These are phyloP conservation scores for Zymoseptoria crescenta DNA, from an alignment of 2,329 filamentous ascomycete species.

Conservation along the genomic window DNA sequence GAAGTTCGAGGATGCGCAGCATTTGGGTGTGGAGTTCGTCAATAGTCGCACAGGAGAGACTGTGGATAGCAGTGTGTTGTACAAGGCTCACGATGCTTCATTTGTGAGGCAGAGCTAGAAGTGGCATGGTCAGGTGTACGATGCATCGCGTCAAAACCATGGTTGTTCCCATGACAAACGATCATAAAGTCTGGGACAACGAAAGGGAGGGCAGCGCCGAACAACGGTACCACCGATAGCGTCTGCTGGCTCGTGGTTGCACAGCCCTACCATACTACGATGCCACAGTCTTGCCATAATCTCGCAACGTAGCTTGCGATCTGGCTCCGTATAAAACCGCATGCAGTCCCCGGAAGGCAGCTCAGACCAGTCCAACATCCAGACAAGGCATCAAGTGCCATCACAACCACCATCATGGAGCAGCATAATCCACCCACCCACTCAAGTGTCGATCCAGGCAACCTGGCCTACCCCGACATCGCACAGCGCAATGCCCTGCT, in stretches of 20 bases:
- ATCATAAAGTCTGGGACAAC: neutral
- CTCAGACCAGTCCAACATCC: too few relatives aligned
- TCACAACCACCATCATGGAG: neutral
- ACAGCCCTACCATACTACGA: too few relatives aligned
- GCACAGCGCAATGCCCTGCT: neutral
- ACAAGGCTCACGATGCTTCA: constrained; percentile 15
- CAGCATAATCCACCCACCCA: neutral
- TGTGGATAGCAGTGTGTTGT: constrained; percentile 17
- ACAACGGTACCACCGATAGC: too few relatives aligned
- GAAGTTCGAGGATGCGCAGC: constrained; percentile 38
- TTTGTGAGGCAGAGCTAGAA: constrained; percentile 12
- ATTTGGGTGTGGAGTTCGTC: constrained; percentile 46
- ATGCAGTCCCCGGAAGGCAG: too few relatives aligned
- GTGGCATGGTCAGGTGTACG: too few relatives aligned
- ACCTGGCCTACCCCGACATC: neutral
- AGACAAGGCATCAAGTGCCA: too few relatives aligned
- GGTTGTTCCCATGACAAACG: neutral
- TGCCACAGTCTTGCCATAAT: too few relatives aligned
- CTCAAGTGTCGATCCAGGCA: neutral
- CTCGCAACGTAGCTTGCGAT: too few relatives aligned
- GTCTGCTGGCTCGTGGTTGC: too few relatives aligned
- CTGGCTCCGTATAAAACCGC: too few relatives aligned
- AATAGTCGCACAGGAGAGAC: constrained; percentile 36
- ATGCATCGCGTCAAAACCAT: neutral
- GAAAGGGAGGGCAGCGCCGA: too few relatives aligned